Percentiles rank a stretch among this genome's conserved stretches.
phyloP scores from a whole-genome alignment of 2,329 filamentous ascomycete genomes.

The Epichloe bromicola region DNA sequence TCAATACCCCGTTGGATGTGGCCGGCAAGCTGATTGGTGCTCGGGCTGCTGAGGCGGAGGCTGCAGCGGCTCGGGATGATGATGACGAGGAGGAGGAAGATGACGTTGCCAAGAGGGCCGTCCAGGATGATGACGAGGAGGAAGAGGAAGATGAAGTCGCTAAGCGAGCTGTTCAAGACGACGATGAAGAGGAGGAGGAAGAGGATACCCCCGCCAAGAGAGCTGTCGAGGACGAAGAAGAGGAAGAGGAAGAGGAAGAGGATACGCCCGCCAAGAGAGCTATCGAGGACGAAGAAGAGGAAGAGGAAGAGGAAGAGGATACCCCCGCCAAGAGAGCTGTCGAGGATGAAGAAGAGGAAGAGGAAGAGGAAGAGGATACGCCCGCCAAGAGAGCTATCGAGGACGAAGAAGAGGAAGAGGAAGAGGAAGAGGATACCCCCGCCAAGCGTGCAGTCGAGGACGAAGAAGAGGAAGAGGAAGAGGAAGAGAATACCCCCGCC shows the following conservation, averaged over 20 bases:
- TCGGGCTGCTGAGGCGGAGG: not conserved
- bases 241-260: not conserved
- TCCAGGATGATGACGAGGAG: too few species aligned
- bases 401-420: not conserved
- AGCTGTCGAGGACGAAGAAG: not conserved
- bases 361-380: not conserved
- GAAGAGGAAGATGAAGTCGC: not conserved
- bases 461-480: not conserved
- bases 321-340: not conserved
- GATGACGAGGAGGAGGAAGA: not conserved
- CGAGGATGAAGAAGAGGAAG: not conserved
- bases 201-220: too few species aligned
- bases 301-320: not conserved
- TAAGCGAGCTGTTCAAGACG: not conserved
- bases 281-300: not conserved
- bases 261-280: not conserved
- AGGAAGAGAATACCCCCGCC: too few species aligned
- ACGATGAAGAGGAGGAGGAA: not conserved
- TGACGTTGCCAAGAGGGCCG: too few species aligned
- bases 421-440: not conserved
- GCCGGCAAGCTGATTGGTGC: not conserved
- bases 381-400: not conserved
- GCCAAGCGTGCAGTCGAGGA: not conserved
- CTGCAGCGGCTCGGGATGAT: not conserved
- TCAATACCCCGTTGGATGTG: not conserved